phyloP scores from a whole-genome alignment of 768 basidiomycete genomes.

The Boletus sensibilis region DNA sequence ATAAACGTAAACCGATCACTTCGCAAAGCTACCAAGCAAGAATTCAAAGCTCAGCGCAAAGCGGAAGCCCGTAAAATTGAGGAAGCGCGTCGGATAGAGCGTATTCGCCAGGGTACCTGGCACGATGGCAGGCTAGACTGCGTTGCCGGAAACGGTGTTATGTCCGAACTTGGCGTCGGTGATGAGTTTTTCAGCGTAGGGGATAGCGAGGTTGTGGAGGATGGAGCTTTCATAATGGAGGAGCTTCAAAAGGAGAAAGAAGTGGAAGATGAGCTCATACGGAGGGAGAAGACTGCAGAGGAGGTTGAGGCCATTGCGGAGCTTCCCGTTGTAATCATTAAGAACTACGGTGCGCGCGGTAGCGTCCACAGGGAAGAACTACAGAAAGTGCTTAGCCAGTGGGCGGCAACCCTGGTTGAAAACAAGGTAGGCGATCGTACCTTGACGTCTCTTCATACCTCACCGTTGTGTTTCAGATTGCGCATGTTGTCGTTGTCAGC shows the following conservation, averaged over 20 bases:
- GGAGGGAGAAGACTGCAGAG: conserved; percentile 34
- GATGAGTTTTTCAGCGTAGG: conserved; percentile 55
- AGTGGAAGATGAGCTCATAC: conserved; percentile 32
- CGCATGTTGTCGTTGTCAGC: conserved; percentile 88
- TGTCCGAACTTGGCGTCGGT: conserved; percentile 82
- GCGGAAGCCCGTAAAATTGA: conserved; percentile 38
- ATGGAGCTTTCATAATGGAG: conserved; percentile 12
- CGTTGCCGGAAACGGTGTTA: conserved; percentile 81
- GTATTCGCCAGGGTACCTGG: conserved; percentile 65
- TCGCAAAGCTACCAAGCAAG: conserved; percentile 41
- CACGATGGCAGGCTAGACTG: conserved; percentile 87
- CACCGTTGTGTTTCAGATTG: conserved; percentile 52
- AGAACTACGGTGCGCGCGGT: conserved; percentile 66
- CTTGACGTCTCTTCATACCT: neutral
- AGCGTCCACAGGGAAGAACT: conserved; percentile 66
- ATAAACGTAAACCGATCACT: conserved; percentile 58
- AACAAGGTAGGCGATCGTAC: conserved; percentile 53
- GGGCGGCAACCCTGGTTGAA: conserved; percentile 82
- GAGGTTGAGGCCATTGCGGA: conserved; percentile 54
- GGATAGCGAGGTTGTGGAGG: conserved; percentile 29
- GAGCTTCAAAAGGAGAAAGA: conserved; percentile 27
- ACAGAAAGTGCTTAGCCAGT: conserved; percentile 71
- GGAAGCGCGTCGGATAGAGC: conserved; percentile 39
- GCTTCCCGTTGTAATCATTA: conserved; percentile 85
- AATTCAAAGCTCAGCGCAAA: conserved; percentile 38